These are phyloP conservation scores for Suhomyces canberraensis DNA, from an alignment of 805 yeast species.

Conservation along the genomic window DNA sequence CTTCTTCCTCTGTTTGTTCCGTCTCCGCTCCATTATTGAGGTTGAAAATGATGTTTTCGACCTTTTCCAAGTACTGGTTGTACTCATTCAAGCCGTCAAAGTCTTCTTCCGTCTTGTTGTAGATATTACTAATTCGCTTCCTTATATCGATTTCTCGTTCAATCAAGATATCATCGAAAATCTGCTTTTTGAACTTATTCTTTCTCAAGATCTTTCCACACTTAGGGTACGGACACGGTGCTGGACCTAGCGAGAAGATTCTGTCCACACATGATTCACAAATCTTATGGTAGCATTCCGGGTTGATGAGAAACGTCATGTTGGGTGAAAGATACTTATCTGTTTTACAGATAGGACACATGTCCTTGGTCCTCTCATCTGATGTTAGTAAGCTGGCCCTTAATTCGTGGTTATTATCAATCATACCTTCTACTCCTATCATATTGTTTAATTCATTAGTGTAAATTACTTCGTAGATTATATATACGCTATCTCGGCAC, in stretches of 20 bases:
- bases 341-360: constrained; percentile 97
- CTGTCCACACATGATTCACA: constrained; percentile 97
- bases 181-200: constrained; percentile 86
- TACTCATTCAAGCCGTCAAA: constrained; percentile 58
- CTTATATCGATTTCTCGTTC: constrained; percentile 93
- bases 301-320: constrained; percentile 86
- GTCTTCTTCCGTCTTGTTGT: constrained; percentile 76
- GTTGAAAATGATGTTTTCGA: constrained; percentile 79
- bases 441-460: background rate
- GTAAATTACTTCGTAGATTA: background rate
- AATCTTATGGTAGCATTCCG: constrained; percentile 97
- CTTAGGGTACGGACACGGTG: constrained; percentile 91
- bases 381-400: constrained; percentile 1
- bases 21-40: constrained; percentile 67
- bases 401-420: background rate
- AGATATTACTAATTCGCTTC: constrained; percentile 68
- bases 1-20: constrained; percentile 62
- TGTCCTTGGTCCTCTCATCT: constrained; percentile 61
- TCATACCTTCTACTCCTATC: background rate
- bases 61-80: constrained; percentile 77
- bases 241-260: constrained; percentile 90
- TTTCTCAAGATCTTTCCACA: constrained; percentile 86
- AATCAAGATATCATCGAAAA: constrained; percentile 85
- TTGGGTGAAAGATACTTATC: constrained; percentile 92
- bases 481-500: background rate